Percentiles rank a stretch among this genome's conserved stretches.
Conservation (phyloP, 805 yeast genomes). For the Candida adriatica region DNA sequence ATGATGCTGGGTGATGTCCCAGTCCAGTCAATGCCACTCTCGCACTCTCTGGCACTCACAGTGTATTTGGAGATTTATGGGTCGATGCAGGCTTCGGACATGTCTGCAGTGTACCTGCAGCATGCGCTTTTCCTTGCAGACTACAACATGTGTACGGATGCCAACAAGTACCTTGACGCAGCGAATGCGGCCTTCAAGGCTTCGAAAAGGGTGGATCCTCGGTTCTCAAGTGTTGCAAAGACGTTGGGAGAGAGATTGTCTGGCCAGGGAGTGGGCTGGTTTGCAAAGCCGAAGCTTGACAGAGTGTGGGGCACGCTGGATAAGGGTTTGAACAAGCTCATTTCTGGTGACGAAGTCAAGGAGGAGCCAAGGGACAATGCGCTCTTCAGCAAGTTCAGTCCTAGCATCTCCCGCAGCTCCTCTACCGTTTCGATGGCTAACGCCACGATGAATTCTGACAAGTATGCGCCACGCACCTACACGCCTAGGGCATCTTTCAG, state of each 20-base stretch:
- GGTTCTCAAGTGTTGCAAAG: slow-evolving; percentile 27
- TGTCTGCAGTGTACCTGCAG: slow-evolving; percentile 51
- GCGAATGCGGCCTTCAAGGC: slow-evolving; percentile 35
- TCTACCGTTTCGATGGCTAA: slow-evolving; percentile 18
- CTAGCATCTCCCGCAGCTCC: slow-evolving; percentile 54
- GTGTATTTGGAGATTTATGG: slow-evolving; percentile 26
- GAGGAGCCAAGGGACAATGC: slow-evolving; percentile 34
- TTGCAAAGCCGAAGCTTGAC: slow-evolving; percentile 70
- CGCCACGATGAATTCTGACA: slow-evolving; percentile 4
- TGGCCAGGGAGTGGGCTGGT: slow-evolving; percentile 55
- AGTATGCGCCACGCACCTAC: too few species aligned
- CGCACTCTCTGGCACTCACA: slow-evolving; percentile 20
- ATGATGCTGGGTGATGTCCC: slow-evolving; percentile 42
- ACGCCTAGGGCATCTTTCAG: too few species aligned
- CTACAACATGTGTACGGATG: slow-evolving; percentile 46
- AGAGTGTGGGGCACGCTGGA: slow-evolving; percentile 86
- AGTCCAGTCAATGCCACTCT: slow-evolving; percentile 23
- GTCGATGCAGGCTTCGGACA: slow-evolving; percentile 28
- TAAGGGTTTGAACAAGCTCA: slow-evolving; percentile 69
- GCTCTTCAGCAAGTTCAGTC: slow-evolving; percentile 66
- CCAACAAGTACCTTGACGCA: slow-evolving; percentile 57
- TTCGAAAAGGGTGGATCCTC: slow-evolving; percentile 30
- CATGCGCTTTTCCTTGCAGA: slow-evolving; percentile 72
- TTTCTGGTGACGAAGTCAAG: slow-evolving; percentile 73
- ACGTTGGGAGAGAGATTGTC: slow-evolving; percentile 40